These are phyloP conservation scores for Ehretia macrophylla DNA, from an alignment of 257 asterid species.

Conservation along the genomic window DNA sequence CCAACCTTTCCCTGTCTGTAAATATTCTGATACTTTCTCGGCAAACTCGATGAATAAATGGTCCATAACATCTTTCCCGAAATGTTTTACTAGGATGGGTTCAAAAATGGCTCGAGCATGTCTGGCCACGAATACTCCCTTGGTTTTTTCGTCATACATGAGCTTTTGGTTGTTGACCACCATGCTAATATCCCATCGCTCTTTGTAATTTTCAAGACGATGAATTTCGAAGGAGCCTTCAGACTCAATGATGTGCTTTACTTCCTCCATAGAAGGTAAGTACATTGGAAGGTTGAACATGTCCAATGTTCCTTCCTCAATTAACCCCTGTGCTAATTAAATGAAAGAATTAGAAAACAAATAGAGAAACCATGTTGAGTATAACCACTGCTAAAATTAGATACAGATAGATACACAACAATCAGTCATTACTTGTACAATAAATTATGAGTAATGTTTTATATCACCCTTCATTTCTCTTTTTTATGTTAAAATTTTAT, in stretches of 20 bases:
- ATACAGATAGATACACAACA: too few relatives aligned
- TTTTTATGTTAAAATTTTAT: too few relatives aligned
- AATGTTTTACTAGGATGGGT: slow-evolving; percentile 8
- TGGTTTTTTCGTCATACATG: neutral
- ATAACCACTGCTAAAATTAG: too few relatives aligned
- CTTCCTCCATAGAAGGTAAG: slow-evolving; percentile 11
- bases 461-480: too few relatives aligned
- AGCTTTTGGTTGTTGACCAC: neutral
- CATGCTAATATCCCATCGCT: slow-evolving; percentile 1
- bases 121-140: neutral
- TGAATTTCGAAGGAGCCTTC: slow-evolving; percentile 16
- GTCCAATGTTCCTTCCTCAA: slow-evolving; percentile 10
- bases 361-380: too few relatives aligned
- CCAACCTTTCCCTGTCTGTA: slow-evolving; percentile 4
- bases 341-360: neutral
- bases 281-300: slow-evolving; percentile 12
- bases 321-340: slow-evolving; percentile 3
- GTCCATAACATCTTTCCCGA: slow-evolving; percentile 10
- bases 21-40: neutral
- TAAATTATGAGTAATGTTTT: too few relatives aligned
- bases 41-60: slow-evolving; percentile 7
- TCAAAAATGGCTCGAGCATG: slow-evolving; percentile 10
- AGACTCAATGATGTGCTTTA: neutral
- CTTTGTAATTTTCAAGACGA: slow-evolving; percentile 10
- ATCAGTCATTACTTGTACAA: too few relatives aligned